A percentile compares a stretch with the other conserved stretches of the same genome.
Conservation (phyloP, 805 yeast genomes). For the Monosporozyma servazzii region DNA sequence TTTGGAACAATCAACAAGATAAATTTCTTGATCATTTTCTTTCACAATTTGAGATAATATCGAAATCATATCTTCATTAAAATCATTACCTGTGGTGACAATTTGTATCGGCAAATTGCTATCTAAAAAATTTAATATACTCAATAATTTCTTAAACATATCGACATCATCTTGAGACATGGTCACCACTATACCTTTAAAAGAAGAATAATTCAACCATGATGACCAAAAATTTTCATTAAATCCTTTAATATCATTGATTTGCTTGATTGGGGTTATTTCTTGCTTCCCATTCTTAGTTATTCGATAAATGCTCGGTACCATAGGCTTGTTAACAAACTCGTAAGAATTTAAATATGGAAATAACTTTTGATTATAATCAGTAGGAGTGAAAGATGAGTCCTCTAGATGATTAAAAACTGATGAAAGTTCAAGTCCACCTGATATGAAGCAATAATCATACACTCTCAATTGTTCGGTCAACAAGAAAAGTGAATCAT, state of each 20-base stretch:
- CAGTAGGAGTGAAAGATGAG: not conserved
- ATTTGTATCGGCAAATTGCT: constrained; percentile 26
- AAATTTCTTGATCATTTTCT: constrained; percentile 16
- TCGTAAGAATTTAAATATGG: not conserved
- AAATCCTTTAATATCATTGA: constrained; percentile 2
- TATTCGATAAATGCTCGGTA: not conserved
- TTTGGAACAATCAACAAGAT: constrained; percentile 16
- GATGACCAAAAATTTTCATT: constrained; percentile 19
- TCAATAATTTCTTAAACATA: constrained; percentile 17
- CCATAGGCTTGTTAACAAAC: not conserved
- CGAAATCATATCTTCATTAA: constrained; percentile 10
- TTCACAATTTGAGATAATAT: constrained; percentile 8
- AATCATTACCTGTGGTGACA: constrained; percentile 20
- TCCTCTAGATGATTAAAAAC: not conserved
- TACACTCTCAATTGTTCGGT: constrained; percentile 23
- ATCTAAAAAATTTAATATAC: constrained; percentile 15
- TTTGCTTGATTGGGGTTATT: not conserved
- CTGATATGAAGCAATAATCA: constrained; percentile 21
- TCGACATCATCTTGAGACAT: constrained; percentile 13
- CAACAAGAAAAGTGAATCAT: not conserved
- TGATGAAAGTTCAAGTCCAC: not conserved
- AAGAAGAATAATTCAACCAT: constrained; percentile 17
- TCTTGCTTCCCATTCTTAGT: constrained; percentile 3
- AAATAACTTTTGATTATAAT: constrained; percentile 6
- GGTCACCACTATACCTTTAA: constrained; percentile 25